Base-by-base conservation (phyloP, 257 asterid genomes). In the Dorcoceras hygrometricum region DNA sequence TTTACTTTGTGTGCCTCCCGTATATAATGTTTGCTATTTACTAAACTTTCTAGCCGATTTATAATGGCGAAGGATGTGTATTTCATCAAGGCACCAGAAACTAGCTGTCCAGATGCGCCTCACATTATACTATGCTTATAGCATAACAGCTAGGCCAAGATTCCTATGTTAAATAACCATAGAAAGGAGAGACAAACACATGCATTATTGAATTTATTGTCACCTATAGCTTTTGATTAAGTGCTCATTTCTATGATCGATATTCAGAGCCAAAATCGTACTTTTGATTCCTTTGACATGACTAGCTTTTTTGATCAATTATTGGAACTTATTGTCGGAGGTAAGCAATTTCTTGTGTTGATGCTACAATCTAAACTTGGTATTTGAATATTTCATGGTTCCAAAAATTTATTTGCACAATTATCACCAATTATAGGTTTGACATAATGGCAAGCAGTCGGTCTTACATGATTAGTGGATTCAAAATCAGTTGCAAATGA, bases 121-220 rank as follows among this genome's bases (percentile, higher is more conserved):
- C 54, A 46, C 54, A 46, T 39, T 39, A 39, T 39, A 39, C 54
- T 8, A 46, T 8, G 18, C 54, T 46, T 18, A 46, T 46, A 46
- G 54, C 19, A 14, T 12, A 12, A 43, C 51, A 43, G 14, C 51
- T 3, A 43, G 51, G 19, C 19, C 51, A 14, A 43, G 19, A 46
- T 11, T 14, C 54, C 20, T 34, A 46, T 20, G 22, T 14, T 46
- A 16, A 46, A 46, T 46, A 46, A 43, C 2, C 23, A 8, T 39
- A 73, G 32, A 19, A 18, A 46, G 20, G n/a, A 25, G 67, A 75
- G 34, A 24, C 31, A 70, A 61, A 54, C 24, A 29, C 18, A 25
- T 71, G 66, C 53, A 57, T 70, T 29, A 62, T 7, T 31, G 56
- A 59, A 62, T 59, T 29, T 4, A 43, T 43, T 4, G 7, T 43